phyloP scores from a whole-genome alignment of 2,329 filamentous ascomycete genomes.

The Aspergillus sp. region DNA sequence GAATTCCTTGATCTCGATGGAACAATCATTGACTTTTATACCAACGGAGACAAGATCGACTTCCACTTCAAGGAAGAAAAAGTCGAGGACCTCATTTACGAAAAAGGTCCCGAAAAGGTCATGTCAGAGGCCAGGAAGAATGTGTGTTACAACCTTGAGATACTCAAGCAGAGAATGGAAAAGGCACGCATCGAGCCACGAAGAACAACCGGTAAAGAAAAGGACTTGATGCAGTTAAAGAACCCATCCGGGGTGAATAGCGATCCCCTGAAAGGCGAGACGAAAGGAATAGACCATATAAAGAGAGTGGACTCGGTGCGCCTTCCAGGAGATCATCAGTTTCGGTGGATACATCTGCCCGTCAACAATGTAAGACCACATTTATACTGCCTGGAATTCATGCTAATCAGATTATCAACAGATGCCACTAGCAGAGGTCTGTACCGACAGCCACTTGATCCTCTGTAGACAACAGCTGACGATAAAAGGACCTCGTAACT shows the following conservation, averaged over 20 bases:
- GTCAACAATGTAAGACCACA: neutral
- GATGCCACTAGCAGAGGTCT: neutral
- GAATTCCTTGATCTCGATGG: neutral
- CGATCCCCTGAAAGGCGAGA: neutral
- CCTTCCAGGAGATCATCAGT: neutral
- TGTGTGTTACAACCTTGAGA: neutral
- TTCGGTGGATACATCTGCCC: constrained; percentile 7
- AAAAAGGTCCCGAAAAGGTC: constrained; percentile 1
- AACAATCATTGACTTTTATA: neutral
- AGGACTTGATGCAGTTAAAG: neutral
- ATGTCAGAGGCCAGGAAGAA: neutral
- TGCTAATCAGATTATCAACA: neutral
- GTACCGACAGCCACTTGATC: neutral
- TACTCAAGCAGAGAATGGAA: neutral
- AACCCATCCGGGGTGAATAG: too few species aligned
- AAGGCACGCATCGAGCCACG: neutral
- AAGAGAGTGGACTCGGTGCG: neutral
- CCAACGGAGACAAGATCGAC: neutral
- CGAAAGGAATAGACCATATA: neutral
- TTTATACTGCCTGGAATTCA: neutral
- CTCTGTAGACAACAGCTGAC: neutral
- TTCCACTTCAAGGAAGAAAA: neutral
- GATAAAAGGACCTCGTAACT: constrained; percentile 2
- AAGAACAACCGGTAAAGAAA: neutral
- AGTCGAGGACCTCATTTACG: constrained; percentile 2